A percentile compares a stretch with the other conserved stretches of the same genome.
phyloP scores from a whole-genome alignment of 495 filamentous ascomycete species.

The Xylaria sp. region DNA sequence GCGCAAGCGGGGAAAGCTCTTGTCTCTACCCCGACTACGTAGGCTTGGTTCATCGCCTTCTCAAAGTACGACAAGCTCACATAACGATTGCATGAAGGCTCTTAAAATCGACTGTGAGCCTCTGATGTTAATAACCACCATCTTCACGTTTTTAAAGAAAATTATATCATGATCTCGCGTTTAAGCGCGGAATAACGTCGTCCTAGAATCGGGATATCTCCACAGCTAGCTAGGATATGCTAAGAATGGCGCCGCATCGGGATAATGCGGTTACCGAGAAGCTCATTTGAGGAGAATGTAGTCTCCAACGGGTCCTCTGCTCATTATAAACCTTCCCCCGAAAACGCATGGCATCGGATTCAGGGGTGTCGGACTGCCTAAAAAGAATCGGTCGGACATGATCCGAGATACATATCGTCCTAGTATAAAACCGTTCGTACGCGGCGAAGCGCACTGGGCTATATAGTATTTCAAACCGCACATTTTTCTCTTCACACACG shows the following conservation, averaged over 20 bases:
- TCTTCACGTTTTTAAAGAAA: background rate
- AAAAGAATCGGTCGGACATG: conserved; percentile 4
- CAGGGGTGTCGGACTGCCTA: background rate
- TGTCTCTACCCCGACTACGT: background rate
- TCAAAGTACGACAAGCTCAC: background rate
- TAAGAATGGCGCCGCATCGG: background rate
- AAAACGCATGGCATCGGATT: background rate
- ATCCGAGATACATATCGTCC: background rate
- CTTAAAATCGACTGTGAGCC: background rate
- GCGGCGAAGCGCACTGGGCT: background rate
- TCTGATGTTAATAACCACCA: background rate
- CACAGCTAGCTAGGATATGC: background rate
- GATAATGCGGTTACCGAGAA: background rate
- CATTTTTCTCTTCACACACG: background rate
- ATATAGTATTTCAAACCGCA: background rate
- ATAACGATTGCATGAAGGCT: background rate
- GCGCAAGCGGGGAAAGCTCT: background rate
- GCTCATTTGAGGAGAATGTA: background rate
- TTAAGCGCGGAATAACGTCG: background rate
- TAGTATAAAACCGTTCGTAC: background rate
- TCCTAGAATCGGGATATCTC: background rate
- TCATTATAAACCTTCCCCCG: background rate
- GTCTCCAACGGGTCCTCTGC: background rate
- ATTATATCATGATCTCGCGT: background rate
- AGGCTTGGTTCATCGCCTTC: background rate